Evolutionary conservation across 306 rosid genomes (phyloP).

Genomic region (Abrus precatorius): DNA sequence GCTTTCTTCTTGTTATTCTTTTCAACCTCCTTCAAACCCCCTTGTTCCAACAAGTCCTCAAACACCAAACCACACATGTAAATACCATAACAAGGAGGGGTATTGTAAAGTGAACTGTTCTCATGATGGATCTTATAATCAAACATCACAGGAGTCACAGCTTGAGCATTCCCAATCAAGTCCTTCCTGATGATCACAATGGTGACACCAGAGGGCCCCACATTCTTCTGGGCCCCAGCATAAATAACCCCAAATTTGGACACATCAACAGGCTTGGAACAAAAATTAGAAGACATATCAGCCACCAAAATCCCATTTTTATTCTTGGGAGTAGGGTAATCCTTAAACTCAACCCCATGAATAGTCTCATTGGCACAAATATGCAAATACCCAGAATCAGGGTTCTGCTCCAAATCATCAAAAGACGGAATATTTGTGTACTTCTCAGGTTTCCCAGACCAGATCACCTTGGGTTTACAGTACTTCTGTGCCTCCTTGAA

Average conservation of each 20-base stretch:
- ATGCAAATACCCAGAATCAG: conserved; percentile 74
- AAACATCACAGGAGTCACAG: conserved; percentile 85
- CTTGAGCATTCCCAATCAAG: conserved; percentile 83
- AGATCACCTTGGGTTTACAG: conserved; percentile 71
- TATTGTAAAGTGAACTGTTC: conserved; percentile 85
- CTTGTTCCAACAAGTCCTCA: conserved; percentile 88
- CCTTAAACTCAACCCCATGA: conserved; percentile 94
- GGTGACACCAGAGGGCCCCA: conserved; percentile 97
- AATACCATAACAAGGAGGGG: conserved; percentile 92
- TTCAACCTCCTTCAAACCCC: conserved; percentile 91
- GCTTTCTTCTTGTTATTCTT: conserved; percentile 87
- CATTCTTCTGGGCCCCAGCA: conserved; percentile 98
- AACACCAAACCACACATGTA: conserved; percentile 97
- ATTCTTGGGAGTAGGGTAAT: conserved; percentile 71
- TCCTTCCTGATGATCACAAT: conserved; percentile 84
- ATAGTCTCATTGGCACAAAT: conserved; percentile 92
- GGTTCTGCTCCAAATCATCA: conserved; percentile 64
- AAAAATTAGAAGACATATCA: conserved; percentile 97
- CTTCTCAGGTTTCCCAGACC: conserved; percentile 92
- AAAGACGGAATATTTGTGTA: conserved; percentile 83
- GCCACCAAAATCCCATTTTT: conserved; percentile 65
- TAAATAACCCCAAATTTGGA: conserved; percentile 85
- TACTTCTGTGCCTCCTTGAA: conserved; percentile 88
- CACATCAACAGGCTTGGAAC: conserved; percentile 93
- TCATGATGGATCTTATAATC: conserved; percentile 91